These are phyloP conservation scores for Phytopythium helicoides DNA, from an alignment of 352 stramenopile genomes.

Conservation along the genomic window DNA sequence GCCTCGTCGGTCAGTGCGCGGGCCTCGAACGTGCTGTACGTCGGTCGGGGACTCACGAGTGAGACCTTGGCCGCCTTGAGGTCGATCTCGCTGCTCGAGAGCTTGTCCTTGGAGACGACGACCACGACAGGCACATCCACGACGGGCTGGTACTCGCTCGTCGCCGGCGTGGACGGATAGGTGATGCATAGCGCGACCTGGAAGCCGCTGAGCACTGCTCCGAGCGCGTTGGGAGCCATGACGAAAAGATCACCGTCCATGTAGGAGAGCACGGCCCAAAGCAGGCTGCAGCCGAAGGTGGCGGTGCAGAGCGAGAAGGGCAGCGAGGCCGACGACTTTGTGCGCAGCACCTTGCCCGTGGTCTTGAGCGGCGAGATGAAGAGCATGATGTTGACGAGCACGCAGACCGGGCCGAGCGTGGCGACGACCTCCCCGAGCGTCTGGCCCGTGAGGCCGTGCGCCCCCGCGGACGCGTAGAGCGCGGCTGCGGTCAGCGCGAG, in stretches of 20 bases:
- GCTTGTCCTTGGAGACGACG: slow-evolving; percentile 1
- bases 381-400: slow-evolving; percentile 20
- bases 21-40: slow-evolving; percentile 7
- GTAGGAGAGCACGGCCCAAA: slow-evolving; percentile 20
- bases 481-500: slow-evolving; percentile 12
- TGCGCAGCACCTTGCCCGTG: slow-evolving; percentile 20
- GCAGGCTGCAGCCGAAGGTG: slow-evolving; percentile 13
- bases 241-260: slow-evolving; percentile 26
- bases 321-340: slow-evolving; percentile 22
- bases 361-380: slow-evolving; percentile 28
- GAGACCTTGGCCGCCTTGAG: not conserved
- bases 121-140: not conserved
- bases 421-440: slow-evolving; percentile 8
- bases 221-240: slow-evolving; percentile 24
- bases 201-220: slow-evolving; percentile 19
- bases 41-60: not conserved
- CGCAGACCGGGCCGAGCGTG: slow-evolving; percentile 21
- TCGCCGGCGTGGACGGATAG: slow-evolving; percentile 14
- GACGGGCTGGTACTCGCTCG: not conserved
- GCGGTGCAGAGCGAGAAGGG: slow-evolving; percentile 26
- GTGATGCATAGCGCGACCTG: slow-evolving; percentile 33
- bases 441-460: slow-evolving; percentile 19
- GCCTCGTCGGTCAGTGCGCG: not conserved
- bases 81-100: not conserved
- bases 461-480: slow-evolving; percentile 14